phyloP scores from a whole-genome alignment of 768 basidiomycete genomes.

The Cyclocybe cylindracea region DNA sequence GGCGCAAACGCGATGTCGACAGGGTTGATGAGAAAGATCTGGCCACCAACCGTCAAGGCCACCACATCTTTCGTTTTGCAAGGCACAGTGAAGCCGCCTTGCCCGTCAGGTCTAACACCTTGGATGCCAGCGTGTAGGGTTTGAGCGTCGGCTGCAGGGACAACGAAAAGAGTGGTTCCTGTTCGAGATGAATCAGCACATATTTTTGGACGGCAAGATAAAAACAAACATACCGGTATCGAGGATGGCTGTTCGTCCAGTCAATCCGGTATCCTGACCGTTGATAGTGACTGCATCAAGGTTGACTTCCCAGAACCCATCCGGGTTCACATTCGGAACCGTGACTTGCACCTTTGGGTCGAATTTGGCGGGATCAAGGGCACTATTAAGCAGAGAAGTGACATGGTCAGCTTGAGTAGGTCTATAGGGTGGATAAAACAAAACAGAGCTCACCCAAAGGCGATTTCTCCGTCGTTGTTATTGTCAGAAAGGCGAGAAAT shows the following conservation, averaged over 20 bases:
- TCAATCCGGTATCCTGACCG: conserved; percentile 50
- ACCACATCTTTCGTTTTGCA: conserved; percentile 45
- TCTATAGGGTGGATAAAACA: too few relatives aligned
- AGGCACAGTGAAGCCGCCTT: conserved; percentile 54
- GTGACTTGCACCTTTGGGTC: too few relatives aligned
- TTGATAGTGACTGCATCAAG: conserved; percentile 62
- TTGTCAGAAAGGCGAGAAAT: conserved; percentile 18
- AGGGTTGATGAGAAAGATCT: conserved; percentile 57
- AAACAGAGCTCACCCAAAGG: conserved; percentile 42
- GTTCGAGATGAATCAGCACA: too few relatives aligned
- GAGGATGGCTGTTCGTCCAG: conserved; percentile 71
- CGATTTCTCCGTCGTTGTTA: conserved; percentile 56
- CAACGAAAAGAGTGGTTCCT: conserved; percentile 11
- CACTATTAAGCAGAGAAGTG: too few relatives aligned
- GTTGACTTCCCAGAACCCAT: conserved; percentile 82
- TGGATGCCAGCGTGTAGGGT: conserved; percentile 44
- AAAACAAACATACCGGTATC: conserved; percentile 44
- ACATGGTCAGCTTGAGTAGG: too few relatives aligned
- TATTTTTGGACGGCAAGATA: background rate
- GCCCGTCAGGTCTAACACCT: conserved; percentile 40
- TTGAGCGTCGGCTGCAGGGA: conserved; percentile 37
- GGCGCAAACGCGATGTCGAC: conserved; percentile 61
- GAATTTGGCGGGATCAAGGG: too few relatives aligned
- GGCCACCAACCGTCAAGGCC: conserved; percentile 47
- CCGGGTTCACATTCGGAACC: background rate